Evolutionary conservation across 2,329 filamentous ascomycete species (phyloP).

Genomic region (Acephala macrosclerotiorum): DNA sequence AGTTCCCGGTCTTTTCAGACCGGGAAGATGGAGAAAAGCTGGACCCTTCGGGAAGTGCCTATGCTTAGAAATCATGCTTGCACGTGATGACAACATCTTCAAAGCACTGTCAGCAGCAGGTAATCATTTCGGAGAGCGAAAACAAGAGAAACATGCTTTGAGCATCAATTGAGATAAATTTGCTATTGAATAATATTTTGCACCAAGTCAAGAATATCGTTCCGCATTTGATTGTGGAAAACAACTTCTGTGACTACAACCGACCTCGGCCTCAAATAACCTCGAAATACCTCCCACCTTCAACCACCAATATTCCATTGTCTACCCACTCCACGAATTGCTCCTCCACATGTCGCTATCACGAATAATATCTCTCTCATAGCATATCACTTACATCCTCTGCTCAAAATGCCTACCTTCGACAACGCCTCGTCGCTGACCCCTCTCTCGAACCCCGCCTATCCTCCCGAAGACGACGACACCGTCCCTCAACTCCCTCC

Average conservation of each 20-base stretch:
- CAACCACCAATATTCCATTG: constrained; percentile 2
- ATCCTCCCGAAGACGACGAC: constrained; percentile 32
- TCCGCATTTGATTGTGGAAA: background rate
- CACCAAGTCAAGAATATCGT: background rate
- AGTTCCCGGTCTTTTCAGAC: no score
- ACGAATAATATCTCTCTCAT: background rate
- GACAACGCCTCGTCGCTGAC: constrained; percentile 21
- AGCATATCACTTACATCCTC: background rate
- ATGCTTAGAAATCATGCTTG: background rate
- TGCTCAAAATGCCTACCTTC: constrained; percentile 22
- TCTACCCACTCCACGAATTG: background rate
- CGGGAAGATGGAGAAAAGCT: no score
- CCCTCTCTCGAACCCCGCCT: constrained; percentile 21
- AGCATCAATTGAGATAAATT: background rate
- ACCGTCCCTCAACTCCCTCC: constrained; percentile 41
- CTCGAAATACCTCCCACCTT: constrained; percentile 19
- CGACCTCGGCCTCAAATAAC: constrained; percentile 22
- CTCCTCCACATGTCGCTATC: constrained; percentile 10
- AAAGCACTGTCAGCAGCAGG: constrained; percentile 3
- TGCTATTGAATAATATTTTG: background rate
- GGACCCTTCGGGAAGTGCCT: background rate
- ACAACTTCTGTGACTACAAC: constrained; percentile 8
- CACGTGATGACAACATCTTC: background rate
- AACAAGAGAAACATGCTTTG: background rate
- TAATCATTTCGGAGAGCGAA: constrained; percentile 3